Evolutionary conservation across 495 filamentous ascomycete species (phyloP).

Genomic region (Clohesyomyces aquaticus): DNA sequence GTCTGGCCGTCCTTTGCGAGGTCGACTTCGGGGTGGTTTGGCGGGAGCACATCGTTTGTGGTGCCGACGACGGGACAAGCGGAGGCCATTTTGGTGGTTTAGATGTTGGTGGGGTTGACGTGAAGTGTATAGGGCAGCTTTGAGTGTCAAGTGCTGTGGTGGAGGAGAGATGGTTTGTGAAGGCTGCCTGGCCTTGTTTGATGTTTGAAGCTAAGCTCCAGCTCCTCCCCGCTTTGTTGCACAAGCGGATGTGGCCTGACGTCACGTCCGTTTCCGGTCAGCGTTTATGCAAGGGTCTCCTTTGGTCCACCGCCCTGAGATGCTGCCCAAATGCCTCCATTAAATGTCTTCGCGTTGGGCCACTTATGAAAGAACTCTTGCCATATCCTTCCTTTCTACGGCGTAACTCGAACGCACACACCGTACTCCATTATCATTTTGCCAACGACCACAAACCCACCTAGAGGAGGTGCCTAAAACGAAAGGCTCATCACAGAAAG

Average conservation of each 20-base stretch:
- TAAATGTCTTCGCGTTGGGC: too few species aligned
- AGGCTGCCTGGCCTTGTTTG: not conserved
- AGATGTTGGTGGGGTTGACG: not conserved
- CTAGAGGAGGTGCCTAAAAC: too few species aligned
- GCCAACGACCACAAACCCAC: not conserved
- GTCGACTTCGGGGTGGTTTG: slow-evolving; percentile 34
- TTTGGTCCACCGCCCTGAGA: not conserved
- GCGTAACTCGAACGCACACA: not conserved
- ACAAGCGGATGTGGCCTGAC: not conserved
- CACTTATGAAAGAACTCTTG: too few species aligned
- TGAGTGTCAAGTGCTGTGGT: not conserved
- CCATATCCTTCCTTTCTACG: not conserved
- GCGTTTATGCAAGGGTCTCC: not conserved
- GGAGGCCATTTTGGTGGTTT: slow-evolving; percentile 5
- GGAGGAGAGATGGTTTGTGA: not conserved
- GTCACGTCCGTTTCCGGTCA: not conserved
- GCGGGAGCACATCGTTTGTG: slow-evolving; percentile 32
- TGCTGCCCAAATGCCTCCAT: too few species aligned
- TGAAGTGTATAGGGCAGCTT: not conserved
- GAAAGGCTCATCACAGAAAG: too few species aligned
- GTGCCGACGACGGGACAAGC: slow-evolving; percentile 36
- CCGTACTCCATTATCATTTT: not conserved
- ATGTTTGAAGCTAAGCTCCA: not conserved
- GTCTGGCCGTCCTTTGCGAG: slow-evolving; percentile 28
- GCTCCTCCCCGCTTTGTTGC: not conserved